These are phyloP conservation scores for Jaltomata sinuosa DNA, from an alignment of 257 asterid genomes.

Conservation along the genomic window DNA sequence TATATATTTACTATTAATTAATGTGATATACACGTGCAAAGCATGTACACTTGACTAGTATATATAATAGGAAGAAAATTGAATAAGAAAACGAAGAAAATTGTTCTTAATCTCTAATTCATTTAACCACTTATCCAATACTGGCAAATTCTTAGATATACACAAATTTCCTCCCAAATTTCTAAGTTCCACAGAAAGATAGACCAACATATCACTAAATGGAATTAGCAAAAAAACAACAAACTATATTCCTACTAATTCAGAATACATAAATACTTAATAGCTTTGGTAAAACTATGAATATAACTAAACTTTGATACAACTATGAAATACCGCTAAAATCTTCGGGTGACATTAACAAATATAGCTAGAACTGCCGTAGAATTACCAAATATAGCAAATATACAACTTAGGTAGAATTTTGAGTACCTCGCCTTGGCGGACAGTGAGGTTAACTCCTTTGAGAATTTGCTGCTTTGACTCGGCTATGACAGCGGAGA, in stretches of 20 bases:
- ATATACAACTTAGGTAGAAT: background rate
- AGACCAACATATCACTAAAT: background rate
- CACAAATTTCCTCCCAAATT: background rate
- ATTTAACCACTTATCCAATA: background rate
- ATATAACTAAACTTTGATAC: background rate
- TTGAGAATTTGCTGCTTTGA: slow-evolving; percentile 71
- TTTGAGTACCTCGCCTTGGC: slow-evolving; percentile 71
- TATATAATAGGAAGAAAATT: background rate
- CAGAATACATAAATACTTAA: background rate
- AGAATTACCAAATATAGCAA: background rate
- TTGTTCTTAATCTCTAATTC: background rate
- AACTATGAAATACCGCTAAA: background rate
- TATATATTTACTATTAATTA: no score
- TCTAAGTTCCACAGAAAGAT: background rate
- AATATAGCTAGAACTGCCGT: background rate
- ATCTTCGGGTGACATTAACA: background rate
- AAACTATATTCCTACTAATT: background rate
- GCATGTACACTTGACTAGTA: no score
- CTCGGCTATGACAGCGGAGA: slow-evolving; percentile 63
- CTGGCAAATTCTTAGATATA: background rate
- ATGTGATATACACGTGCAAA: no score
- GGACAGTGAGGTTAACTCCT: slow-evolving; percentile 83
- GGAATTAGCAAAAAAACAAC: background rate
- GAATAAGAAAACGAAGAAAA: background rate
- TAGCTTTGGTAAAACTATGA: background rate